Evolutionary conservation across 371 early-diverging fungal genomes (phyloP).

Genomic region (Choanephora cucurbitarum): DNA sequence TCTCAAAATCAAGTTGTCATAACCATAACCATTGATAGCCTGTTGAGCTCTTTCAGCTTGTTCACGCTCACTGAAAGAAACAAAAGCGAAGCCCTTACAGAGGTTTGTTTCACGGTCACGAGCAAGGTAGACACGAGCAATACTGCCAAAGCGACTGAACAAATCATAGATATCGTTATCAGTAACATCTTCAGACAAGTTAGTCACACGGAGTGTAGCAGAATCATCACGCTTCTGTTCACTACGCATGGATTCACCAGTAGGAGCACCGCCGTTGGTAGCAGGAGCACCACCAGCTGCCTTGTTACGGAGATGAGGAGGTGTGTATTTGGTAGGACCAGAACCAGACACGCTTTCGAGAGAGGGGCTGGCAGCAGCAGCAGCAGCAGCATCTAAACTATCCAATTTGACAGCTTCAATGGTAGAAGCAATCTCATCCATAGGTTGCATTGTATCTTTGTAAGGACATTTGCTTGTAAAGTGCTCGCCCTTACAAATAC

Average conservation of each 20-base stretch:
- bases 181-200: conserved; percentile 91
- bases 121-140: conserved; percentile 82
- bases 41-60: conserved; percentile 85
- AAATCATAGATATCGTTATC: conserved; percentile 90
- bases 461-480: conserved; percentile 97
- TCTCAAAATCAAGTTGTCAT: conserved; percentile 91
- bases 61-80: conserved; percentile 78
- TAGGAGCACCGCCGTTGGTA: conserved; percentile 11
- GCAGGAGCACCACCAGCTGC: conserved; percentile 51
- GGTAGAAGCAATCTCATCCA: conserved; percentile 59
- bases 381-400: conserved; percentile 28
- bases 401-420: conserved; percentile 49
- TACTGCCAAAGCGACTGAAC: conserved; percentile 82
- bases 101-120: conserved; percentile 82
- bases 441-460: conserved; percentile 88
- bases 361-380: conserved; percentile 11
- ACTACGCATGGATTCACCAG: conserved; percentile 51
- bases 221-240: conserved; percentile 76
- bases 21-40: conserved; percentile 90
- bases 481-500: conserved; percentile 96
- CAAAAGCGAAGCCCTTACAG: conserved; percentile 97
- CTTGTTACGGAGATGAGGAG: conserved; percentile 77
- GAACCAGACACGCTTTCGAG: conserved; percentile 22
- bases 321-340: conserved; percentile 74
- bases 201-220: conserved; percentile 92